Conservation (phyloP, 106 monocot genomes). For the Acanthochlamys bracteata region DNA sequence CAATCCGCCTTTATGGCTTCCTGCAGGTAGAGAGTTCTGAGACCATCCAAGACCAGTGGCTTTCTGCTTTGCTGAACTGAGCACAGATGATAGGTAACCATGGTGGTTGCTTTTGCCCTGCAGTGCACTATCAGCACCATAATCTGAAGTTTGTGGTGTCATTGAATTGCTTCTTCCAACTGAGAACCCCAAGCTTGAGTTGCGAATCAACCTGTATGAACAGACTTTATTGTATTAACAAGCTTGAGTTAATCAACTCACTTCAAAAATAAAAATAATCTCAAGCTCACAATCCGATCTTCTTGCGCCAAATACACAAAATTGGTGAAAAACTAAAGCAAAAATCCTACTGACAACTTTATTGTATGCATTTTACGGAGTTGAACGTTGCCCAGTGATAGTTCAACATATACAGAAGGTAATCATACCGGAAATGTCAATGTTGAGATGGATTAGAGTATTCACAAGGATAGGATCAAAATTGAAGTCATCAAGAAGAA, state of each 20-base stretch:
- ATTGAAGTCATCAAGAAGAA: too few species aligned
- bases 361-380: neutral
- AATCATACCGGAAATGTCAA: too few species aligned
- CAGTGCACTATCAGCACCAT: neutral
- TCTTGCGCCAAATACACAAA: neutral
- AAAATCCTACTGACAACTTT: too few species aligned
- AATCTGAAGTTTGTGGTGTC: neutral
- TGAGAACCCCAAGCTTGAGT: neutral
- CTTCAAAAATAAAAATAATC: neutral
- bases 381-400: too few species aligned
- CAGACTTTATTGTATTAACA: neutral
- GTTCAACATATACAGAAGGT: too few species aligned
- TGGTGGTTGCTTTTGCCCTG: neutral
- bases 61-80: slow-evolving; percentile 3
- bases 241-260: neutral
- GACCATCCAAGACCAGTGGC: neutral
- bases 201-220: neutral
- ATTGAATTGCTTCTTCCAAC: neutral
- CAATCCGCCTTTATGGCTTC: neutral
- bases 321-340: too few species aligned
- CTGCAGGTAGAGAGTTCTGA: neutral
- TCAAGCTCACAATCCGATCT: neutral
- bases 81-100: neutral
- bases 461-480: too few species aligned
- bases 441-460: too few species aligned